phyloP scores from a whole-genome alignment of 2,329 filamentous ascomycete species.

The Monosporascus ibericus region DNA sequence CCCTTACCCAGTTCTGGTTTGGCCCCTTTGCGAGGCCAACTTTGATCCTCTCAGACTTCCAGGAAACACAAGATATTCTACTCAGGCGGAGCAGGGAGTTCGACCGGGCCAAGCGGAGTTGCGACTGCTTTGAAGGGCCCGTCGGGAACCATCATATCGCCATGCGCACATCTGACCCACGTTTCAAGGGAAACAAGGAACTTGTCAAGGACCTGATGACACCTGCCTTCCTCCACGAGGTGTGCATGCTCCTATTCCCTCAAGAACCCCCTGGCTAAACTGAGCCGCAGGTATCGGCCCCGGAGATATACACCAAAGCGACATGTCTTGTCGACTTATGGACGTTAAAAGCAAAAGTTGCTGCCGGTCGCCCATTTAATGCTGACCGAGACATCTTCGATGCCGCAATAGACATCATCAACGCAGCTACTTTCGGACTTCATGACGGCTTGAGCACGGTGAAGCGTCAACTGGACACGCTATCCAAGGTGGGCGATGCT shows the following conservation, averaged over 20 bases:
- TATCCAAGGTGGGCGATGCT: not conserved
- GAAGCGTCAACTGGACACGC: conserved; percentile 6
- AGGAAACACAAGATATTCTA: conserved; percentile 27
- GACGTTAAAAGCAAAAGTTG: conserved; percentile 24
- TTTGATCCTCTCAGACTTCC: conserved; percentile 27
- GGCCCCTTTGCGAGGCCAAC: conserved; percentile 24
- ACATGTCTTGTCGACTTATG: conserved; percentile 28
- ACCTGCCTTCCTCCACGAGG: conserved; percentile 26
- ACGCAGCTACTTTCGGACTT: conserved; percentile 26
- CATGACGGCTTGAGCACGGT: conserved; percentile 11
- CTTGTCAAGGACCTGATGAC: conserved; percentile 32
- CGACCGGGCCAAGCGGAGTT: conserved; percentile 20
- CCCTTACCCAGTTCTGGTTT: conserved; percentile 29
- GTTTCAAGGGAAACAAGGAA: conserved; percentile 26
- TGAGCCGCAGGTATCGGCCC: conserved; percentile 24
- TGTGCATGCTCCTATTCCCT: not conserved
- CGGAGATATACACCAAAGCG: conserved; percentile 27
- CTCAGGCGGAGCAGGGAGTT: conserved; percentile 27
- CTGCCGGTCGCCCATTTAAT: conserved; percentile 24
- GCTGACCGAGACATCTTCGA: conserved; percentile 26
- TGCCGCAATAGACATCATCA: conserved; percentile 29
- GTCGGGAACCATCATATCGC: conserved; percentile 26
- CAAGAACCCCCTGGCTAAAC: not conserved
- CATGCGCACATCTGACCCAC: conserved; percentile 25
- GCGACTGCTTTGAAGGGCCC: conserved; percentile 11